Evolutionary conservation across 2,329 filamentous ascomycete genomes (phyloP), one percentile per base, ranked within the genome.

Genomic region (Talaromyces amestolkiae): DNA sequence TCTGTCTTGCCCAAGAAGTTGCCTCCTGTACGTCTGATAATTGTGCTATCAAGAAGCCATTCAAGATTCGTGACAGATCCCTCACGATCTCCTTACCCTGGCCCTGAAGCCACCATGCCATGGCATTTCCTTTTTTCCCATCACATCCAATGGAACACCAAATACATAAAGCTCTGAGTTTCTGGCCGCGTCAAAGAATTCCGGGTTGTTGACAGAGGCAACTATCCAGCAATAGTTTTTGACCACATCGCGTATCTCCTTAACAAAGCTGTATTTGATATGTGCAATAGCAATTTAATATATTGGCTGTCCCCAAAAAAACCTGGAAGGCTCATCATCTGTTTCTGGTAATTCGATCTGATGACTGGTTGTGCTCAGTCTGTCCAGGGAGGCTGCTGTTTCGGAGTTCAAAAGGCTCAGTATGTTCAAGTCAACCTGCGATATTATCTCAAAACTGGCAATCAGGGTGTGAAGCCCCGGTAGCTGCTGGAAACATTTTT

Each of bases 201-300:
- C 13, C 11, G 43, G 41, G 19, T 41, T 47, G 33, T 39, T 51
- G 35, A 62, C n/a, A 39, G 19, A 31, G 19, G 45, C 19, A 17
- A 61, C 15, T 10, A n/a, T 49, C 60, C 60, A 62, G 45, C 60
- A 62, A 24, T 62, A 62, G 33, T 62, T 62, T 22, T 62, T 53
- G 17, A 53, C 37, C 31, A 39, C n/a, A 35, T 49, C 31, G 15
- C 45, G 33, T 49, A 19, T 27, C 11, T 62, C 31, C 60, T 62
- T 45, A 33, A 45, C 60, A 62, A 62, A 62, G 45, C 60, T 49
- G 15, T 51, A 62, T 24, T 53, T 62, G n/a, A 62, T 53, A 31
- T 53, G 45, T 11, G 31, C 60, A n/a, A 62, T 62, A n/a, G 60
- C 45, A 27, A 62, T 24, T 27, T 62, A 45, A n/a, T 62, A 53